Evolutionary conservation across 108 stramenopile species (phyloP).

Genomic region (Bacterosira constricta): DNA sequence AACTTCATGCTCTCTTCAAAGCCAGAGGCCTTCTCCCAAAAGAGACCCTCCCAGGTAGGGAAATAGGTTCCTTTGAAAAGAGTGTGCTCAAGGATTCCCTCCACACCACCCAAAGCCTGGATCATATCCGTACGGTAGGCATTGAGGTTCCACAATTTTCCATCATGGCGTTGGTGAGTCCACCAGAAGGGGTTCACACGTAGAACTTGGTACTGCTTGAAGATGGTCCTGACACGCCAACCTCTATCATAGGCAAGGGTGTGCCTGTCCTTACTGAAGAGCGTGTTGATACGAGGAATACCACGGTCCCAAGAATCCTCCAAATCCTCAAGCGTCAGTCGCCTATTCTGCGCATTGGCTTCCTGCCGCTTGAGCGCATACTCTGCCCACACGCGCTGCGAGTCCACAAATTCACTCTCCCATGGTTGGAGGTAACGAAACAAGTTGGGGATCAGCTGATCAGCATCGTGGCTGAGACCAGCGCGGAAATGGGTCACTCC

Average conservation of each 20-base stretch:
- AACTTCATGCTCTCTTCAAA: conserved; percentile 99
- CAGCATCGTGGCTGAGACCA: conserved; percentile 98
- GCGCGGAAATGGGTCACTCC: conserved; percentile 99
- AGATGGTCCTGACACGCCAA: conserved; percentile 98
- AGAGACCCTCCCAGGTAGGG: conserved; percentile 99
- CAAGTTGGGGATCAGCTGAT: conserved; percentile 98
- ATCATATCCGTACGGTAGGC: conserved; percentile 99
- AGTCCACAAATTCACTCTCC: conserved; percentile 99
- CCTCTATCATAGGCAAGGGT: conserved; percentile 97
- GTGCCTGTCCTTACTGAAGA: conserved; percentile 97
- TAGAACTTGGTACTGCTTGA: conserved; percentile 97
- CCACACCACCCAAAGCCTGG: conserved; percentile 98
- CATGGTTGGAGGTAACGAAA: conserved; percentile 99
- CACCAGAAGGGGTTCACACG: conserved; percentile 98
- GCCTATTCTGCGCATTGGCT: conserved; percentile 98
- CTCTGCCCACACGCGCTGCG: conserved; percentile 99
- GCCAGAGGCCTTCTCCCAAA: conserved; percentile 99
- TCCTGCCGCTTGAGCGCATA: conserved; percentile 99
- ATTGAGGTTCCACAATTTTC: conserved; percentile 99
- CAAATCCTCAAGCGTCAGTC: conserved; percentile 98
- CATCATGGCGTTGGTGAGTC: conserved; percentile 99
- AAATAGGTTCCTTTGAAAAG: conserved; percentile 99
- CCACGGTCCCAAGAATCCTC: conserved; percentile 99
- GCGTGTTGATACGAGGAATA: conserved; percentile 99
- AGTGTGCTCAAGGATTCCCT: conserved; percentile 99